A percentile compares a stretch with the other conserved stretches of the same genome.
phyloP scores from a whole-genome alignment of 345 rosid genomes.

The Combretum micranthum region DNA sequence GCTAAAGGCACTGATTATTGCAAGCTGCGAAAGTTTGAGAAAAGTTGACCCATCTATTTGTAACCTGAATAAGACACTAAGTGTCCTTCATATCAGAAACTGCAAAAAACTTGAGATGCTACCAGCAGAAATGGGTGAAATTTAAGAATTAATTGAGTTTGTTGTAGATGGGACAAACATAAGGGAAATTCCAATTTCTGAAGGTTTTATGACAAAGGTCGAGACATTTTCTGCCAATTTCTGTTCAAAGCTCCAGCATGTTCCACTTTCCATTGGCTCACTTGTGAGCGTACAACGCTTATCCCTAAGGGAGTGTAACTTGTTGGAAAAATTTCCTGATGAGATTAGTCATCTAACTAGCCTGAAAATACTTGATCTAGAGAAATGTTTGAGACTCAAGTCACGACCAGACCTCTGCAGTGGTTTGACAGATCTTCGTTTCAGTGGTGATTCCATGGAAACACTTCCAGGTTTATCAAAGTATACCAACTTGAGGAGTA shows the following conservation, averaged over 20 bases:
- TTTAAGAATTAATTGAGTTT: too few relatives aligned
- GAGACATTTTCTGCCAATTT: too few relatives aligned
- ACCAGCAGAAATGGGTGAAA: too few relatives aligned
- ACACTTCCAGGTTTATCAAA: neutral
- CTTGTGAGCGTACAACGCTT: neutral
- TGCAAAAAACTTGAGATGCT: too few relatives aligned
- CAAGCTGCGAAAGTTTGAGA: too few relatives aligned
- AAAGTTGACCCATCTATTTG: too few relatives aligned
- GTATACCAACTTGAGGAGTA: too few relatives aligned
- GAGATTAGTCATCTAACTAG: neutral
- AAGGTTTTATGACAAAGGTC: neutral
- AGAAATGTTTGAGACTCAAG: neutral
- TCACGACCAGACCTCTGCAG: neutral
- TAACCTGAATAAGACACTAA: too few relatives aligned
- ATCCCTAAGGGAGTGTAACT: neutral
- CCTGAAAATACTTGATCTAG: neutral
- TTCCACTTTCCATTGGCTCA: constrained; percentile 6
- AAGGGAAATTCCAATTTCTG: neutral
- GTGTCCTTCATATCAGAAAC: too few relatives aligned
- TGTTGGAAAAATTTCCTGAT: neutral
- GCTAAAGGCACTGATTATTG: too few relatives aligned
- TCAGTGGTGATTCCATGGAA: neutral
- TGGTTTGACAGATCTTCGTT: neutral
- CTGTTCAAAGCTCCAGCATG: neutral
- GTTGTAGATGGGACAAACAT: too few relatives aligned